Evolutionary conservation across 73 alveolate species (phyloP).

Genomic region (Tetrahymena borealis): DNA sequence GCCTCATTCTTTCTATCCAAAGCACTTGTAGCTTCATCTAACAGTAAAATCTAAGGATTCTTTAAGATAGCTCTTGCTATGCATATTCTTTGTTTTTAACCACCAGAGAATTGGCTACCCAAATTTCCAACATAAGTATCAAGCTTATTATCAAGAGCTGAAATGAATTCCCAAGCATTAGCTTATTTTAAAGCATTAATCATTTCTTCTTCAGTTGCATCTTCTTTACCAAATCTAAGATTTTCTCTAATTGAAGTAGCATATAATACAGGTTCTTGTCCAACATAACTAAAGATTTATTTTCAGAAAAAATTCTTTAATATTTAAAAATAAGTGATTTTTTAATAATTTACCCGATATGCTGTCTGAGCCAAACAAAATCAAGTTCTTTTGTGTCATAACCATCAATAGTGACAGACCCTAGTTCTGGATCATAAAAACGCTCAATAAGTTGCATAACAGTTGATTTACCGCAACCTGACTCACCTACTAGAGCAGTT

Average conservation of each 20-base stretch:
- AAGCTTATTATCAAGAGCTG: conserved; percentile 33
- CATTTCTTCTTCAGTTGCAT: conserved; percentile 68
- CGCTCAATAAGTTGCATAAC: conserved; percentile 56
- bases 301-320: neutral
- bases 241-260: conserved; percentile 74
- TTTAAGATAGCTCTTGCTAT: conserved; percentile 82
- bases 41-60: conserved; percentile 59
- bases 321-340: neutral
- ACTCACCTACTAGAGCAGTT: conserved; percentile 69
- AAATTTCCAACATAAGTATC: conserved; percentile 65
- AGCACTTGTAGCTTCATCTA: conserved; percentile 70
- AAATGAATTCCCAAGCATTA: conserved; percentile 48
- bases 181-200: conserved; percentile 56
- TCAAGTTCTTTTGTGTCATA: conserved; percentile 45
- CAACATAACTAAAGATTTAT: conserved; percentile 13
- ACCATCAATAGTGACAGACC: conserved; percentile 54
- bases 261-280: conserved; percentile 77
- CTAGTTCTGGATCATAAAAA: conserved; percentile 59
- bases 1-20: conserved; percentile 60
- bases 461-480: conserved; percentile 74
- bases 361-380: conserved; percentile 49
- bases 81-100: conserved; percentile 77
- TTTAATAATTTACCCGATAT: conserved; percentile 50
- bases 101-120: conserved; percentile 81
- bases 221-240: conserved; percentile 65